Evolutionary conservation across 2,329 filamentous ascomycete species (phyloP).

Genomic region (Phaeomoniella chlamydospora): DNA sequence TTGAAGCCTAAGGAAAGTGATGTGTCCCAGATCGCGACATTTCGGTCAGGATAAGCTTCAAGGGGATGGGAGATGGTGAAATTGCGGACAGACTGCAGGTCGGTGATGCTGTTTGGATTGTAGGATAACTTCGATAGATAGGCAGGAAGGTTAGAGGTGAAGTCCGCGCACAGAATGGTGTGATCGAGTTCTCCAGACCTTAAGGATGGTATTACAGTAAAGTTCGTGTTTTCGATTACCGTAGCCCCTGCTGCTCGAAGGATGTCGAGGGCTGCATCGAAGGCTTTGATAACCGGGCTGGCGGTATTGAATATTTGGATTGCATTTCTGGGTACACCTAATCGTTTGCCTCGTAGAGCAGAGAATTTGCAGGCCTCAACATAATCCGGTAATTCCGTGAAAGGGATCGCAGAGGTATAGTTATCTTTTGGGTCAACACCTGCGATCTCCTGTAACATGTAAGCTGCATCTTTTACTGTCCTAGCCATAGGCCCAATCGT

Average conservation of each 20-base stretch:
- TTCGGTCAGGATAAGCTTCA: slow-evolving; percentile 47
- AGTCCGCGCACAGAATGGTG: slow-evolving; percentile 43
- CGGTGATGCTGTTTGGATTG: slow-evolving; percentile 43
- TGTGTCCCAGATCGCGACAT: slow-evolving; percentile 42
- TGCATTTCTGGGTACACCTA: slow-evolving; percentile 50
- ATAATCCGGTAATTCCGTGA: slow-evolving; percentile 42
- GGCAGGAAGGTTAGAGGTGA: slow-evolving; percentile 37
- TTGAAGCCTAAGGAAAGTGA: slow-evolving; percentile 41
- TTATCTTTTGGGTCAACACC: slow-evolving; percentile 39
- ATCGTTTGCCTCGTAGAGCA: slow-evolving; percentile 40
- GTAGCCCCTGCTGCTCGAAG: slow-evolving; percentile 42
- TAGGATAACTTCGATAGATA: slow-evolving; percentile 42
- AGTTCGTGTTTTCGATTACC: slow-evolving; percentile 46
- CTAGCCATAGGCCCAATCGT: slow-evolving; percentile 38
- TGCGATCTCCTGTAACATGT: slow-evolving; percentile 43
- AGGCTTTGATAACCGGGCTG: slow-evolving; percentile 34
- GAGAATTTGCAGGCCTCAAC: slow-evolving; percentile 40
- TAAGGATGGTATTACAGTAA: slow-evolving; percentile 33
- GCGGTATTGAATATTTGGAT: slow-evolving; percentile 25
- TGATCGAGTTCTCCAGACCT: slow-evolving; percentile 13
- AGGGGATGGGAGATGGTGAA: slow-evolving; percentile 39
- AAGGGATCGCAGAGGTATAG: slow-evolving; percentile 45
- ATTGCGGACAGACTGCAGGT: slow-evolving; percentile 34
- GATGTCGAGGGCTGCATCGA: slow-evolving; percentile 37
- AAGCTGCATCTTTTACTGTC: slow-evolving; percentile 44